Evolutionary conservation across 345 rosid genomes (phyloP).

Genomic region (Brassica nigra): DNA sequence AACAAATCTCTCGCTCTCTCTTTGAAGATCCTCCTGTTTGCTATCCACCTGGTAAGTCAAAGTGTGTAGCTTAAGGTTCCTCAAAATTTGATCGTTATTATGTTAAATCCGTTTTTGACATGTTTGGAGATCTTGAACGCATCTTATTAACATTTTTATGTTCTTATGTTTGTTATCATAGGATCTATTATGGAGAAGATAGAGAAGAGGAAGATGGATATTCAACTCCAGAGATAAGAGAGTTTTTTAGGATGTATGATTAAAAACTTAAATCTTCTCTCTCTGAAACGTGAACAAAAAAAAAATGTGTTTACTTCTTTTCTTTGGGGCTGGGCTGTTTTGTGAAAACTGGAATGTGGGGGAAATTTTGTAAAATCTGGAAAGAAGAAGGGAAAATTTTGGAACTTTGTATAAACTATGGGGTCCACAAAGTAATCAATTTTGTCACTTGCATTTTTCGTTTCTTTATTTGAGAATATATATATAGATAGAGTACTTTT

Average conservation of each 20-base stretch:
- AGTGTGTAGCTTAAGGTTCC: background rate
- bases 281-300: slow-evolving; percentile 35
- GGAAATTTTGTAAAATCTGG: slow-evolving; percentile 37
- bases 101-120: background rate
- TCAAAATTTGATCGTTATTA: background rate
- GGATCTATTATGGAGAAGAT: slow-evolving; percentile 43
- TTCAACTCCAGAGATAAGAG: slow-evolving; percentile 49
- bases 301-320: slow-evolving; percentile 10
- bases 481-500: background rate
- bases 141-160: background rate
- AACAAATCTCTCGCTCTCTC: slow-evolving; percentile 77
- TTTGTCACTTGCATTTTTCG: slow-evolving; percentile 30
- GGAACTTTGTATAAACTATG: slow-evolving; percentile 42
- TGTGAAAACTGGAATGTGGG: slow-evolving; percentile 23
- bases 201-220: slow-evolving; percentile 54
- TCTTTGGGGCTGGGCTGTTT: slow-evolving; percentile 19
- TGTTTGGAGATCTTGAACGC: slow-evolving; percentile 5
- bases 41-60: slow-evolving; percentile 53
- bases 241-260: slow-evolving; percentile 8
- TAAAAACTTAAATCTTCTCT: slow-evolving; percentile 19
- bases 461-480: slow-evolving; percentile 24
- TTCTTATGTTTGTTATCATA: slow-evolving; percentile 25
- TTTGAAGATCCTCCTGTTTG: slow-evolving; percentile 92
- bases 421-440: slow-evolving; percentile 39
- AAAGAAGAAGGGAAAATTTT: slow-evolving; percentile 32